phyloP scores from a whole-genome alignment of 2,329 filamentous ascomycete genomes.

The Clarireedia paspali region DNA sequence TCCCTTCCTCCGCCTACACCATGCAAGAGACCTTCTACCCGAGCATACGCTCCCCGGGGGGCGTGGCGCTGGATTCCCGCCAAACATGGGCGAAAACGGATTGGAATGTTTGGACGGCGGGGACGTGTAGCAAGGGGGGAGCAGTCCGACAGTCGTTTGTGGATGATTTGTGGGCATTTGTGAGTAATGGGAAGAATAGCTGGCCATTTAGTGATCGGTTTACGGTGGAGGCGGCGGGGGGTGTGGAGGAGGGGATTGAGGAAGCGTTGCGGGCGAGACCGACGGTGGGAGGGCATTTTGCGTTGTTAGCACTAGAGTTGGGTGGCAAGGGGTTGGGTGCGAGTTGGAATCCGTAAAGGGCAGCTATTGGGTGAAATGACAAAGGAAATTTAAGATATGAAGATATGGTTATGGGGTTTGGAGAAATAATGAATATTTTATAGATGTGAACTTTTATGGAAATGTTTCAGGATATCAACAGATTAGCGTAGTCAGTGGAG shows the following conservation, averaged over 20 bases:
- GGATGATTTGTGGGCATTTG: background rate
- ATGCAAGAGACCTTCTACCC: conserved; percentile 34
- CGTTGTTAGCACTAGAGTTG: conserved; percentile 50
- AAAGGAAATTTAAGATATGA: background rate
- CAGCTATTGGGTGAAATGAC: background rate
- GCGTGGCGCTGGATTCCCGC: conserved; percentile 33
- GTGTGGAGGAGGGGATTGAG: background rate
- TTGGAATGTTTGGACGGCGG: conserved; percentile 34
- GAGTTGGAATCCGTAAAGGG: background rate
- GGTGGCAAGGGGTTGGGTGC: background rate
- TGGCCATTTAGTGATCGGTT: background rate
- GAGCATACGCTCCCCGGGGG: conserved; percentile 30
- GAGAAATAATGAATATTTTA: too few species aligned
- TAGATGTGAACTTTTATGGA: background rate
- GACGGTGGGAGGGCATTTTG: conserved; percentile 72
- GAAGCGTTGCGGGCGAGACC: conserved; percentile 62
- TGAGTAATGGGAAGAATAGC: conserved; percentile 1
- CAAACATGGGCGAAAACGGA: conserved; percentile 37
- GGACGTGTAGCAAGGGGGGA: background rate
- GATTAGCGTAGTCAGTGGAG: background rate
- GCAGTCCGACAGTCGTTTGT: background rate
- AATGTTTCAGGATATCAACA: background rate
- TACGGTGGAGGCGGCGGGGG: background rate
- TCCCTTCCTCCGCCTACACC: conserved; percentile 29
- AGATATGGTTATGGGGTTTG: background rate